Conservation (phyloP, 2,329 filamentous ascomycete species). For the Trichoderma polysporum region DNA sequence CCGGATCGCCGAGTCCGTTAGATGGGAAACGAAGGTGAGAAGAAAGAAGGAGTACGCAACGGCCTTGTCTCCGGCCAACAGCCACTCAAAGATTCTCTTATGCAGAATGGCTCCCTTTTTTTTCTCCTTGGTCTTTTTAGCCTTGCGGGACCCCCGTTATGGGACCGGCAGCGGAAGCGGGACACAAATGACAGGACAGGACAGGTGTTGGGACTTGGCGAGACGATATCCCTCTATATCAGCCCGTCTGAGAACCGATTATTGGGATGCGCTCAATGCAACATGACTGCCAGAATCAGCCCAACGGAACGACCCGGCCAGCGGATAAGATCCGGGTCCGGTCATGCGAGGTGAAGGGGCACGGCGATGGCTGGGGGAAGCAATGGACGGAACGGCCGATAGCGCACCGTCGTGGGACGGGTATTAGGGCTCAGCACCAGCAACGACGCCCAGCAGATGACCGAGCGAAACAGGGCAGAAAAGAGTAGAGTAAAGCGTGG, state of each 20-base stretch:
- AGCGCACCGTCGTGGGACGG: constrained; percentile 7
- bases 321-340: constrained; percentile 1
- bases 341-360: constrained; percentile 9
- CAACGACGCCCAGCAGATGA: neutral
- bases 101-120: neutral
- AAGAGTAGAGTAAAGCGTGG: neutral
- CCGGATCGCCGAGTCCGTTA: neutral
- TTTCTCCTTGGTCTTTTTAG: neutral
- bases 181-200: neutral
- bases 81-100: neutral
- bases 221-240: neutral
- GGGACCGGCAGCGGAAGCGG: constrained; percentile 2
- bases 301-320: constrained; percentile 13
- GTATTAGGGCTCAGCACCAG: neutral
- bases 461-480: neutral
- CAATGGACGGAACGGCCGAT: neutral
- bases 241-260: neutral
- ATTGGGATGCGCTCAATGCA: constrained; percentile 10
- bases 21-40: neutral
- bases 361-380: constrained; percentile 1
- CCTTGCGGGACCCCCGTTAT: neutral
- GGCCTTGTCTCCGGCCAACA: neutral
- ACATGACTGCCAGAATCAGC: constrained; percentile 16
- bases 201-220: constrained; percentile 1
- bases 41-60: neutral